phyloP scores from a whole-genome alignment of 306 rosid species.

The Betula pendula region DNA sequence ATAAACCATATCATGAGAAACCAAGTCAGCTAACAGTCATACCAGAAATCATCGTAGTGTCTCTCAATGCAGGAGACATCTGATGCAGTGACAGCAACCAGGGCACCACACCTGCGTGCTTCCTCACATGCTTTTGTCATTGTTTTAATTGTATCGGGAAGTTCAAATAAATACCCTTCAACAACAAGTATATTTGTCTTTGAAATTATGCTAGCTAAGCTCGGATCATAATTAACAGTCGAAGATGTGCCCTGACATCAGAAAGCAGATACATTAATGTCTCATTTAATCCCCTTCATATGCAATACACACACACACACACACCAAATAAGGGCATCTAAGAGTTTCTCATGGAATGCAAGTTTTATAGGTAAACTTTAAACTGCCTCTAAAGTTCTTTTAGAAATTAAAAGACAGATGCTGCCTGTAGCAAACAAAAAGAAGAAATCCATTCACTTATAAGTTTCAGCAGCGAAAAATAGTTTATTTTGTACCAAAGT shows the following conservation, averaged over 20 bases:
- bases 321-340: conserved; percentile 16
- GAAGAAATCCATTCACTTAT: background rate
- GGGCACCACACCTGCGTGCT: conserved; percentile 74
- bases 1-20: background rate
- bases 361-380: background rate
- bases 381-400: background rate
- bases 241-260: conserved; percentile 87
- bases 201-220: conserved; percentile 67
- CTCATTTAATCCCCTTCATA: conserved; percentile 1
- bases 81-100: conserved; percentile 92
- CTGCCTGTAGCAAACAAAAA: background rate
- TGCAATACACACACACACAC: background rate
- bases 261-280: conserved; percentile 33
- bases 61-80: conserved; percentile 90
- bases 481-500: background rate
- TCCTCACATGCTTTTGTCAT: conserved; percentile 68
- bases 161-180: conserved; percentile 91
- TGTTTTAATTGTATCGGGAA: conserved; percentile 78
- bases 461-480: background rate
- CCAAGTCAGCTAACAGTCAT: conserved; percentile 9
- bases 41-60: conserved; percentile 91
- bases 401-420: background rate
- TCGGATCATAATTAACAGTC: conserved; percentile 58
- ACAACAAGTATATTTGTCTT: conserved; percentile 79
- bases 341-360: background rate